Evolutionary conservation across 768 basidiomycete genomes (phyloP).

Genomic region (Sistotremastrum suecicum): DNA sequence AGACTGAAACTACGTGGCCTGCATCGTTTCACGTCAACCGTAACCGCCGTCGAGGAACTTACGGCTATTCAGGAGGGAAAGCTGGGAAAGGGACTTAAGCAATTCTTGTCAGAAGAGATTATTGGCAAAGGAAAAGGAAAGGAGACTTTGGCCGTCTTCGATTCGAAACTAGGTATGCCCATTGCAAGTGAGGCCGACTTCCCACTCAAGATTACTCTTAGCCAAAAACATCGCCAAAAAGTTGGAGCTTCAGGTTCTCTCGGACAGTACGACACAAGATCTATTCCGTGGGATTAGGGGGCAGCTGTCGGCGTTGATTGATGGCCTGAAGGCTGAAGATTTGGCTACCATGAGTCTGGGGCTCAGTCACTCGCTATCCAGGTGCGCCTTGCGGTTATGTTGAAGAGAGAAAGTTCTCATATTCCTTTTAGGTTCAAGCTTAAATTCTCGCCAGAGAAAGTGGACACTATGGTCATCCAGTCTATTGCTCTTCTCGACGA

Average conservation of each 20-base stretch:
- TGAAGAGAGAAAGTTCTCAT: not conserved
- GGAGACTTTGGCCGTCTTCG: conserved; percentile 73
- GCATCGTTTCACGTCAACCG: conserved; percentile 94
- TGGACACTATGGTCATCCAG: conserved; percentile 99
- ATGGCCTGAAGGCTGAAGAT: conserved; percentile 87
- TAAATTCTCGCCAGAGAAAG: conserved; percentile 99
- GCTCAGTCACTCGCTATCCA: conserved; percentile 90
- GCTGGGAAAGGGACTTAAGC: conserved; percentile 81
- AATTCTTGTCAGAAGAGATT: conserved; percentile 80
- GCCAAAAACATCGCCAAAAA: conserved; percentile 86
- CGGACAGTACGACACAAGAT: conserved; percentile 46
- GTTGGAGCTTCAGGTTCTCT: conserved; percentile 74
- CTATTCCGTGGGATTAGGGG: conserved; percentile 92
- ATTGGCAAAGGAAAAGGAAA: conserved; percentile 85
- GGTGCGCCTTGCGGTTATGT: conserved; percentile 31
- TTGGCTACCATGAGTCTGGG: conserved; percentile 96
- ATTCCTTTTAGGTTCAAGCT: conserved; percentile 76
- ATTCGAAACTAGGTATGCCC: conserved; percentile 74
- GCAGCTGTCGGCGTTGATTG: conserved; percentile 75
- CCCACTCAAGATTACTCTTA: conserved; percentile 15
- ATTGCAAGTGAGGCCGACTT: not conserved
- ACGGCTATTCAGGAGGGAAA: conserved; percentile 88
- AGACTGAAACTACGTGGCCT: conserved; percentile 91
- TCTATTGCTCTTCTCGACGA: conserved; percentile 97
- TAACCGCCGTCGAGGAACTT: conserved; percentile 92